phyloP scores from a whole-genome alignment of 73 alveolate genomes.

The Paramecium sonneborni region DNA sequence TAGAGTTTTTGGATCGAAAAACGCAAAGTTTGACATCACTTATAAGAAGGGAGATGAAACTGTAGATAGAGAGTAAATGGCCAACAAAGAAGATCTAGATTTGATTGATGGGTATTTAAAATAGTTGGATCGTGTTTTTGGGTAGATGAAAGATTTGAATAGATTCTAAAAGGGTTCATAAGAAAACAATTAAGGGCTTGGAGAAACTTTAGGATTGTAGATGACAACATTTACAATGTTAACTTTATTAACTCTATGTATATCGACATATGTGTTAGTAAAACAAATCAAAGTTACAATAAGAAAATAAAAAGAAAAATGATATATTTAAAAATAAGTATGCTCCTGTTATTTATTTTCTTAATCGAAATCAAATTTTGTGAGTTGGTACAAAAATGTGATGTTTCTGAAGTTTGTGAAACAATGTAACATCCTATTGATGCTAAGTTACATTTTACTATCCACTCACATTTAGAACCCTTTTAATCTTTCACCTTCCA shows the following conservation, averaged over 20 bases:
- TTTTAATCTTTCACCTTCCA: not conserved
- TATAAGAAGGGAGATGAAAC: constrained; percentile 22
- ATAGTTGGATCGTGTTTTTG: not conserved
- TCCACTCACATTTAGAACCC: constrained; percentile 27
- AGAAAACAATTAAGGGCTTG: not conserved
- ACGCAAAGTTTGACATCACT: not conserved
- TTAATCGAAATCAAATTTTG: not conserved
- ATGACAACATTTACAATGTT: not conserved
- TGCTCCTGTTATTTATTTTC: not conserved
- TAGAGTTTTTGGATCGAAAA: not conserved
- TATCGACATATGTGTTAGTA: not conserved
- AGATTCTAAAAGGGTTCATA: not conserved
- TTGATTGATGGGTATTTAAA: constrained; percentile 6
- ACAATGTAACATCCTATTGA: not conserved
- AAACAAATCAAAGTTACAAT: not conserved
- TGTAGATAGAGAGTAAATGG: not conserved
- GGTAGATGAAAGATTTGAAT: not conserved
- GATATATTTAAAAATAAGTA: not conserved
- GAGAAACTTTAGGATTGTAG: not conserved
- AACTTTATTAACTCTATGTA: not conserved
- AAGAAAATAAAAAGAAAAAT: not conserved
- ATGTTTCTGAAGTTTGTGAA: constrained; percentile 2
- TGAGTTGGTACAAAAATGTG: not conserved
- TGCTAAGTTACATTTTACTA: not conserved
- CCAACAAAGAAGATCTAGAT: constrained; percentile 5